Evolutionary conservation across 2,329 filamentous ascomycete genomes (phyloP).

Genomic region (Tolypocladium tundrense): DNA sequence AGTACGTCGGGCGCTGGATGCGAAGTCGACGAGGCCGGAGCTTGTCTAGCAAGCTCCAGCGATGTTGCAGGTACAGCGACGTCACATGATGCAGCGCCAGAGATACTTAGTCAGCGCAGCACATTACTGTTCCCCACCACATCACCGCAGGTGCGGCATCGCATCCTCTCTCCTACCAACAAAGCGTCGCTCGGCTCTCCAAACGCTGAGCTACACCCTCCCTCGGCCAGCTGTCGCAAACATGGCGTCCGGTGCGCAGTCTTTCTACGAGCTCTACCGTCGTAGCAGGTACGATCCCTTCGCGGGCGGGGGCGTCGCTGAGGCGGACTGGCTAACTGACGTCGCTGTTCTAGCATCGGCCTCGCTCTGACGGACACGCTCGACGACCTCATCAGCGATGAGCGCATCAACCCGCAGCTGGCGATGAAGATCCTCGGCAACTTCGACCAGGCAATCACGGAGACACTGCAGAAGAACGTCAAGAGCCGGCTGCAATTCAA

Average conservation of each 20-base stretch:
- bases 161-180: conserved; percentile 1
- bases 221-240: conserved; percentile 1
- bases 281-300: conserved; percentile 72
- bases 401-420: conserved; percentile 92
- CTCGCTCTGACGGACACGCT: conserved; percentile 90
- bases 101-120: neutral
- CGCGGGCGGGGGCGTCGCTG: neutral
- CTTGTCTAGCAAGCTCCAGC: neutral
- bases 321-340: neutral
- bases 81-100: conserved; percentile 23
- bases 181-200: neutral
- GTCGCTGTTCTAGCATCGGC: conserved; percentile 59
- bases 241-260: conserved; percentile 43
- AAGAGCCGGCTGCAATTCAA: conserved; percentile 90
- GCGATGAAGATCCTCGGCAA: conserved; percentile 97
- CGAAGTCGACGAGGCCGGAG: neutral
- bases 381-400: conserved; percentile 88
- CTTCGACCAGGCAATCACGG: conserved; percentile 88
- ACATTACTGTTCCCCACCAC: no score
- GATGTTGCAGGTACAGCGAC: conserved; percentile 10
- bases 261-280: conserved; percentile 91
- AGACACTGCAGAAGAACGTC: conserved; percentile 84
- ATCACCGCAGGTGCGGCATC: neutral
- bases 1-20: neutral
- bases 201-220: neutral